These are phyloP conservation scores for Rhazya stricta DNA, from an alignment of 257 asterid genomes.

Conservation along the genomic window DNA sequence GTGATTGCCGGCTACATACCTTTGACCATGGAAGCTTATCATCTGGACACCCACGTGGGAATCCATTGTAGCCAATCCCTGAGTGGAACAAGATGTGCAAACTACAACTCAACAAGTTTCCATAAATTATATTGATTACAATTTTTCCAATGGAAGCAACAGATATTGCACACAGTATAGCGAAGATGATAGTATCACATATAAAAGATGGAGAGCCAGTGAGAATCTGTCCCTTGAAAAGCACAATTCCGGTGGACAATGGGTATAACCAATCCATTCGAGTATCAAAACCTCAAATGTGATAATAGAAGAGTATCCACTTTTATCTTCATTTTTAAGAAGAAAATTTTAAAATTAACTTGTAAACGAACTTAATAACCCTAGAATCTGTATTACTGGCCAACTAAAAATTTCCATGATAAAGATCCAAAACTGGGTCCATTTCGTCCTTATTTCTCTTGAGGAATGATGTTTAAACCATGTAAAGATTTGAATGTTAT, in stretches of 20 bases:
- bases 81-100: conserved; percentile 2
- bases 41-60: conserved; percentile 94
- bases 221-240: too few species aligned
- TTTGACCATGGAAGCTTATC: conserved; percentile 96
- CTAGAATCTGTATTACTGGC: neutral
- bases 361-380: neutral
- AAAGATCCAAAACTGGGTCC: neutral
- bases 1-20: conserved; percentile 35
- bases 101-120: conserved; percentile 7
- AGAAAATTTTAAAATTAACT: neutral
- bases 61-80: conserved; percentile 97
- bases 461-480: neutral
- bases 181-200: neutral
- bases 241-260: neutral
- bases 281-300: neutral
- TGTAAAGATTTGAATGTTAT: neutral
- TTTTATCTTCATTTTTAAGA: neutral
- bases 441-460: neutral
- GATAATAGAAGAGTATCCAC: neutral
- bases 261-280: neutral
- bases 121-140: conserved; percentile 6
- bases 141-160: neutral
- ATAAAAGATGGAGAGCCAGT: neutral
- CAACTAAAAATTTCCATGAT: neutral
- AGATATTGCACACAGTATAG: neutral